These are phyloP conservation scores for Ustilago sp. DNA, from an alignment of 1,284 basidiomycete species.

Conservation along the genomic window DNA sequence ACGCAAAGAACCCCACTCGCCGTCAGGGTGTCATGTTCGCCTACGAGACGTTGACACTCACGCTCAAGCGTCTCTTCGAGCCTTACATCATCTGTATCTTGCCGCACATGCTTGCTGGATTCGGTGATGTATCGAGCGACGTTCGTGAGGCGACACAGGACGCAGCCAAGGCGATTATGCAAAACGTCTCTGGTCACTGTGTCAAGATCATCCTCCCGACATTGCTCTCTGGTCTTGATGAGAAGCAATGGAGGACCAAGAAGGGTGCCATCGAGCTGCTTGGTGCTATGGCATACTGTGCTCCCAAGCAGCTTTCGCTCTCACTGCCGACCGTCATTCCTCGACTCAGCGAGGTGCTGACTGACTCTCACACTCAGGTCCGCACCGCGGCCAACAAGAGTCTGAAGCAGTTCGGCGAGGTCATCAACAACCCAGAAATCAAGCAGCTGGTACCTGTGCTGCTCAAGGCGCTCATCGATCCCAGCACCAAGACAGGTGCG, in stretches of 20 bases:
- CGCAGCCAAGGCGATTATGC: constrained; percentile 94
- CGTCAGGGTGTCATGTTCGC: constrained; percentile 96
- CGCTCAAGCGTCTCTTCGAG: constrained; percentile 89
- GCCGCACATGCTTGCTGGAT: constrained; percentile 85
- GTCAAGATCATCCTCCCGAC: constrained; percentile 95
- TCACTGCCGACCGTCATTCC: constrained; percentile 98
- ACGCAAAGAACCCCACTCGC: constrained; percentile 87
- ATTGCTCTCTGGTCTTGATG: constrained; percentile 89
- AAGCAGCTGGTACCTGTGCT: constrained; percentile 90
- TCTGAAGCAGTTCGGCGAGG: constrained; percentile 95
- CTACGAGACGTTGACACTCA: constrained; percentile 84
- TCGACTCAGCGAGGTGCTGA: constrained; percentile 90
- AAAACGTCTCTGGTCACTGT: constrained; percentile 75
- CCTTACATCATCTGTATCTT: constrained; percentile 89
- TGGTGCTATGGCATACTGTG: constrained; percentile 99
- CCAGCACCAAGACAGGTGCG: constrained; percentile 83
- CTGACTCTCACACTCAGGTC: constrained; percentile 97
- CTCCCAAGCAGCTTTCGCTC: constrained; percentile 91
- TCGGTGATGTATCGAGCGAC: constrained; percentile 89
- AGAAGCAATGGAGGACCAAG: constrained; percentile 99
- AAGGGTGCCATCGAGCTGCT: constrained; percentile 98
- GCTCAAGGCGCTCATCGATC: constrained; percentile 95
- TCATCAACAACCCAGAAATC: constrained; percentile 76
- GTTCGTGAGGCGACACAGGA: constrained; percentile 96
- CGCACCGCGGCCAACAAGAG: constrained; percentile 92